A percentile compares a stretch with the other conserved stretches of the same genome.
Evolutionary conservation across 805 yeast species (phyloP).

Genomic region (Candida xiaguanensis): DNA sequence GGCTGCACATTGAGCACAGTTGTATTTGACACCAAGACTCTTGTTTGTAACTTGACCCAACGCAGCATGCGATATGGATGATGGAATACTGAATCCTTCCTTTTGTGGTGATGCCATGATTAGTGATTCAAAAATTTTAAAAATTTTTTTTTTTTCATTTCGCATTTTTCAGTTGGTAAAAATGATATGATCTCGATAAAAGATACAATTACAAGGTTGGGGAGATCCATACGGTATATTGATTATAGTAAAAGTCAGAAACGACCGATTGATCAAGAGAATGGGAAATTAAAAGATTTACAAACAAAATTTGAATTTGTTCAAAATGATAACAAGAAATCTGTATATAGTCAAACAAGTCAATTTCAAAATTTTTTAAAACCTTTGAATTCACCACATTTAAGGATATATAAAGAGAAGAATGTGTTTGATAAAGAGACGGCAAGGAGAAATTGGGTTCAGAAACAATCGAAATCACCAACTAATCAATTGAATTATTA

Average conservation of each 20-base stretch:
- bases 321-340: conserved; percentile 7
- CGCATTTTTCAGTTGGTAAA: background rate
- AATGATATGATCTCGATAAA: conserved; percentile 25
- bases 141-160: conserved; percentile 4
- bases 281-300: background rate
- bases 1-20: conserved; percentile 95
- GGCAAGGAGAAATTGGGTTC: conserved; percentile 27
- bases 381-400: conserved; percentile 31
- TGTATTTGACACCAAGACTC: conserved; percentile 83
- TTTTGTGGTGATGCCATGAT: conserved; percentile 52
- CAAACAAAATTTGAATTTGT: background rate
- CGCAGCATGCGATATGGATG: conserved; percentile 68
- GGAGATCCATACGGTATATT: conserved; percentile 26
- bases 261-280: background rate
- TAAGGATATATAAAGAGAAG: conserved; percentile 27
- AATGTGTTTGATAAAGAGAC: conserved; percentile 19
- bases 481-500: conserved; percentile 20
- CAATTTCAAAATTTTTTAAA: conserved; percentile 29
- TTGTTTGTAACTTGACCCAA: conserved; percentile 69
- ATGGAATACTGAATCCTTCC: conserved; percentile 86
- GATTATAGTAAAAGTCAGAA: conserved; percentile 10
- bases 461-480: conserved; percentile 15
- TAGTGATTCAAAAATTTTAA: background rate
- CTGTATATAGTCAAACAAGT: conserved; percentile 16
- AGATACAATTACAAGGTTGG: conserved; percentile 32